Evolutionary conservation across 2,329 filamentous ascomycete genomes (phyloP).

Genomic region (Paraphoma chrysanthemicola): DNA sequence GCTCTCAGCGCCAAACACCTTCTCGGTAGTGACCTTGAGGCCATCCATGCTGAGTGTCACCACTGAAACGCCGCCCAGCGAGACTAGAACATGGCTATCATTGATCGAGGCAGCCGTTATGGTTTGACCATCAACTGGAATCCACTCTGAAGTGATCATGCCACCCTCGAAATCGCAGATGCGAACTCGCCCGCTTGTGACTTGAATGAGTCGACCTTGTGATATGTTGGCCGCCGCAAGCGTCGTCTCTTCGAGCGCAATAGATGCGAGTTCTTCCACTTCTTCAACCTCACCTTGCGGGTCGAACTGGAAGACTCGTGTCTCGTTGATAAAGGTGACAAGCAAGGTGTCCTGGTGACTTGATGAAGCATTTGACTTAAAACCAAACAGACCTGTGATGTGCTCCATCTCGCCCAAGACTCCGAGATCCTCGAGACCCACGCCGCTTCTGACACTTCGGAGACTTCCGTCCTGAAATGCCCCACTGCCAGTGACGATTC

Average conservation of each 20-base stretch:
- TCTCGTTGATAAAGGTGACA: constrained; percentile 83
- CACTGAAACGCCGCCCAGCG: constrained; percentile 76
- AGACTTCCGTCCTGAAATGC: constrained; percentile 88
- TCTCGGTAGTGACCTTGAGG: constrained; percentile 64
- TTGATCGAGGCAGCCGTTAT: constrained; percentile 85
- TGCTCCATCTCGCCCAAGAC: constrained; percentile 79
- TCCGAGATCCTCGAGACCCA: constrained; percentile 87
- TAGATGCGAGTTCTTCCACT: constrained; percentile 74
- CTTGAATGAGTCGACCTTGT: constrained; percentile 72
- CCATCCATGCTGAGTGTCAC: constrained; percentile 71
- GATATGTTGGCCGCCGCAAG: constrained; percentile 73
- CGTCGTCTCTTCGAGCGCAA: constrained; percentile 74
- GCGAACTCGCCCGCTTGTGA: constrained; percentile 70
- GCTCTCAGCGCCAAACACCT: constrained; percentile 69
- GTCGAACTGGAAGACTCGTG: constrained; percentile 81
- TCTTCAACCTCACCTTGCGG: constrained; percentile 83
- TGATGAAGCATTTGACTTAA: constrained; percentile 61
- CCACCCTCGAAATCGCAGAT: constrained; percentile 67
- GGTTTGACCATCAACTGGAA: constrained; percentile 52
- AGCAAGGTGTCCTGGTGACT: constrained; percentile 72
- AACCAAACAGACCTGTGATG: constrained; percentile 74
- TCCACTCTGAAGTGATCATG: constrained; percentile 66
- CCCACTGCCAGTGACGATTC: constrained; percentile 91
- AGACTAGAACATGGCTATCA: constrained; percentile 71
- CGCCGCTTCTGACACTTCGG: constrained; percentile 89